Percentiles rank a stretch among this genome's conserved stretches.
These are phyloP conservation scores for Luffa aegyptiaca DNA, from an alignment of 306 rosid genomes.

Conservation along the genomic window DNA sequence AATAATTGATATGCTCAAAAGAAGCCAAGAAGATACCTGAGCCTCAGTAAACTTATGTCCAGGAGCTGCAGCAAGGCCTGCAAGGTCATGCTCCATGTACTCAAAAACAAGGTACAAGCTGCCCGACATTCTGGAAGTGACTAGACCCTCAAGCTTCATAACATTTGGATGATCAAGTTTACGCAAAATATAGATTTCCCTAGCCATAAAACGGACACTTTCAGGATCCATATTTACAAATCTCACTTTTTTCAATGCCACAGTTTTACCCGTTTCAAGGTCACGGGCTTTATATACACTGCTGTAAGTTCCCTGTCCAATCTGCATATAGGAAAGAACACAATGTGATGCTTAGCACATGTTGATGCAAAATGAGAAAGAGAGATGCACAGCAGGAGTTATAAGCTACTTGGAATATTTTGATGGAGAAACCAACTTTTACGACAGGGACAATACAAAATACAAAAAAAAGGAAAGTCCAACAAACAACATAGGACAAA, in stretches of 20 bases:
- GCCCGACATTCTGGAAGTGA: conserved; percentile 69
- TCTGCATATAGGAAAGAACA: conserved; percentile 27
- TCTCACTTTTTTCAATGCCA: conserved; percentile 86
- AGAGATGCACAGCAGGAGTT: neutral
- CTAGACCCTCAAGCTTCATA: conserved; percentile 79
- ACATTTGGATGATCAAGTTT: conserved; percentile 88
- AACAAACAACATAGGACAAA: neutral
- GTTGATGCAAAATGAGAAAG: neutral
- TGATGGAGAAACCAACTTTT: neutral
- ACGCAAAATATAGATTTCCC: conserved; percentile 85
- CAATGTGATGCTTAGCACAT: neutral
- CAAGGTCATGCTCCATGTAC: conserved; percentile 96
- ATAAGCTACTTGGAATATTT: neutral
- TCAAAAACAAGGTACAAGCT: conserved; percentile 89
- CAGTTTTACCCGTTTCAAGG: conserved; percentile 69
- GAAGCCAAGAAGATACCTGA: conserved; percentile 36
- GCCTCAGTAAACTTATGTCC: conserved; percentile 64
- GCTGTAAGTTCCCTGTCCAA: conserved; percentile 97
- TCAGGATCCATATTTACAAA: conserved; percentile 68
- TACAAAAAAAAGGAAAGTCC: neutral
- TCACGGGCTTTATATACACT: conserved; percentile 81
- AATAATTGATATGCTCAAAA: neutral
- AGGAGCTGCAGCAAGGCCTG: conserved; percentile 52
- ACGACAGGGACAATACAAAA: no score
- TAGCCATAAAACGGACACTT: conserved; percentile 95